Evolutionary conservation across 2,329 filamentous ascomycete genomes (phyloP).

Genomic region (Fusarium denticulatum): DNA sequence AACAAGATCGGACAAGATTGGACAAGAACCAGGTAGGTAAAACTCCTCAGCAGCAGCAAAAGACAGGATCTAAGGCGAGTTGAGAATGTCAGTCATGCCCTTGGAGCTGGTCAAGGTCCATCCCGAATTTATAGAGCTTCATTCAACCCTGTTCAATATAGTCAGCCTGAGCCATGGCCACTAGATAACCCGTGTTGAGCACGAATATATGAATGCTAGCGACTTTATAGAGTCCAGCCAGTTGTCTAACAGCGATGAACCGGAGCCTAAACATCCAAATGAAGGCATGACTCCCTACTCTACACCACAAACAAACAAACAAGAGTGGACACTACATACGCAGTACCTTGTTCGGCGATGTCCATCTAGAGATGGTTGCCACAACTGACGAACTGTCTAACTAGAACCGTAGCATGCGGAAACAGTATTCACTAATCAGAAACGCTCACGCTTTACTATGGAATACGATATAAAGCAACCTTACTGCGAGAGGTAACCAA

Average conservation of each 20-base stretch:
- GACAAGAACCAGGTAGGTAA: background rate
- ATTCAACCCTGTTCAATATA: background rate
- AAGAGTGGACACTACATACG: background rate
- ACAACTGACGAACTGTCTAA: background rate
- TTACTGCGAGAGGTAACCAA: background rate
- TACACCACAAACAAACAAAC: background rate
- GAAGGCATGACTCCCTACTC: background rate
- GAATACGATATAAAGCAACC: background rate
- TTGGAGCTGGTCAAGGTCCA: background rate
- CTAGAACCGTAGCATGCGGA: too few relatives aligned
- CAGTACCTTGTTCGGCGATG: background rate
- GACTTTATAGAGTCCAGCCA: background rate
- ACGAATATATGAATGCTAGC: background rate
- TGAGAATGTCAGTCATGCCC: background rate
- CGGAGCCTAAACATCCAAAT: background rate
- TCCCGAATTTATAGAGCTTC: background rate
- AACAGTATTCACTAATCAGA: too few relatives aligned
- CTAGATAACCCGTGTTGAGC: background rate
- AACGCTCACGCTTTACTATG: background rate
- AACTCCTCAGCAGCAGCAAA: background rate
- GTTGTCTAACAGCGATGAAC: background rate
- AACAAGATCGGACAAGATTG: background rate
- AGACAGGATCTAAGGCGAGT: background rate
- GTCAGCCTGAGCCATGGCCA: background rate
- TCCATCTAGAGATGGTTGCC: background rate